Percentiles rank a stretch among this genome's conserved stretches.
These are phyloP conservation scores for Stropharia rugosoannulata DNA, from an alignment of 768 basidiomycete genomes.

Conservation along the genomic window DNA sequence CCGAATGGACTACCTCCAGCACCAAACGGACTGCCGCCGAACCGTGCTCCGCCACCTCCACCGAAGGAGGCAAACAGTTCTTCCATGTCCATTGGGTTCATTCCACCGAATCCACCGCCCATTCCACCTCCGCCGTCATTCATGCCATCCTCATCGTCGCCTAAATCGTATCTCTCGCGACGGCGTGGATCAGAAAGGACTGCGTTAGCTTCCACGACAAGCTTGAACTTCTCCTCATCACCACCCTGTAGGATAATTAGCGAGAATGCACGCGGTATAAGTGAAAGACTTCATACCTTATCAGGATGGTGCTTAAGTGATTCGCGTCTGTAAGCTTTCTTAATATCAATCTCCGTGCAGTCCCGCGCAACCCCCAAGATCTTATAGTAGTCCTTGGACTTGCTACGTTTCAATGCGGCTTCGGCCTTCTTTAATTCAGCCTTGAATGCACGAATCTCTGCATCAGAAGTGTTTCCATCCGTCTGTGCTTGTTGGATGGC, in stretches of 20 bases:
- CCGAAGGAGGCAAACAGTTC: slow-evolving; percentile 67
- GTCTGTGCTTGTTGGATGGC: slow-evolving; percentile 71
- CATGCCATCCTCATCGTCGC: slow-evolving; percentile 78
- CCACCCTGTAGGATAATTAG: slow-evolving; percentile 58
- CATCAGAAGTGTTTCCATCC: slow-evolving; percentile 55
- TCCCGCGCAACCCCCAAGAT: slow-evolving; percentile 65
- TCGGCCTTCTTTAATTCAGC: slow-evolving; percentile 80
- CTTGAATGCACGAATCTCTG: slow-evolving; percentile 60
- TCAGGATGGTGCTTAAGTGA: slow-evolving; percentile 85
- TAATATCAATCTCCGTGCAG: slow-evolving; percentile 72
- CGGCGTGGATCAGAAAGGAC: slow-evolving; percentile 77
- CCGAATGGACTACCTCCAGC: slow-evolving; percentile 18
- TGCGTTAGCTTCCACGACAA: slow-evolving; percentile 78
- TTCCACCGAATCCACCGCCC: slow-evolving; percentile 43
- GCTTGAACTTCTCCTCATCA: slow-evolving; percentile 95
- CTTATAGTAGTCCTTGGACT: slow-evolving; percentile 90
- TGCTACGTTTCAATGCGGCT: slow-evolving; percentile 78
- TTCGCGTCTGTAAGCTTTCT: slow-evolving; percentile 89
- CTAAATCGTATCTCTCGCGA: slow-evolving; percentile 75
- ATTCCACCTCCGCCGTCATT: slow-evolving; percentile 41
- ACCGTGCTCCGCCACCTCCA: slow-evolving; percentile 36
- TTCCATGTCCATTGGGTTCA: slow-evolving; percentile 51
- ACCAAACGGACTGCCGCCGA: slow-evolving; percentile 28
- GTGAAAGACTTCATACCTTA: slow-evolving; percentile 46
- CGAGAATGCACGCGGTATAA: slow-evolving; percentile 3